Base-by-base conservation (phyloP, 2,329 filamentous ascomycete genomes). In the Alternaria novae-zelandiae region DNA sequence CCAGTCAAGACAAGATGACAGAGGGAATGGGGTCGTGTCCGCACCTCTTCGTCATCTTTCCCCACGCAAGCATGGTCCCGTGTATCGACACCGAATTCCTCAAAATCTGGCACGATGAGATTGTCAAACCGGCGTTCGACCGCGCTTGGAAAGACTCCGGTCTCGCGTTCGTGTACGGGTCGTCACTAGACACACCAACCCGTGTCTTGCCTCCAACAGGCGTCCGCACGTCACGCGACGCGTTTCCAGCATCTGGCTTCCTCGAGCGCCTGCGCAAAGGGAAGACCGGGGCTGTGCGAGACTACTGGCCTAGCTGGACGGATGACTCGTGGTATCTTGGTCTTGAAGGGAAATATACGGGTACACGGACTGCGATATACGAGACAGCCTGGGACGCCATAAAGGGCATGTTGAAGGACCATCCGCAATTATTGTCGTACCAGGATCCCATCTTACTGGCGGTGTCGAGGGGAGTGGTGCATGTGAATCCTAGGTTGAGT, bases 41-140 rank as follows among this genome's bases (percentile, higher is more conserved):
- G 4, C 58, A 64, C 6, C 44, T 73, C 21, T 69, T 67, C 51
- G 43, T 74, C 54, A 43, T 73, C 6, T 74, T 74, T 15, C 72
- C 70, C 12, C 47, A 70, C 17, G 46, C 56, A 1, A 17, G n/a
- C 8, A 56, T 43, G n/a, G 30, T 25, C 0, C 49, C 30, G 17
- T 30, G 9, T 57, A 7, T 41, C 46, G 11, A 25, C 10, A 25
- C 26, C 63, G 26, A 61, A 43, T 71, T 74, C 57, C 57, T 72
- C 23, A 45, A 47, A 8, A 54, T 64, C 20, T 73, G 70, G 70
- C 69, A 72, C 57, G 63, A 72, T 9, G 54, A 70, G 1, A 63
- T 74, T 5, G 53, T 74, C 15, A 66, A 61, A 20, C 70, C 70
- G 2, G 68, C 70, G 1, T 72, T 72, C 53, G 61, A 72, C 28